Conservation (phyloP, 257 asterid genomes). For the Leonotis leonurus region DNA sequence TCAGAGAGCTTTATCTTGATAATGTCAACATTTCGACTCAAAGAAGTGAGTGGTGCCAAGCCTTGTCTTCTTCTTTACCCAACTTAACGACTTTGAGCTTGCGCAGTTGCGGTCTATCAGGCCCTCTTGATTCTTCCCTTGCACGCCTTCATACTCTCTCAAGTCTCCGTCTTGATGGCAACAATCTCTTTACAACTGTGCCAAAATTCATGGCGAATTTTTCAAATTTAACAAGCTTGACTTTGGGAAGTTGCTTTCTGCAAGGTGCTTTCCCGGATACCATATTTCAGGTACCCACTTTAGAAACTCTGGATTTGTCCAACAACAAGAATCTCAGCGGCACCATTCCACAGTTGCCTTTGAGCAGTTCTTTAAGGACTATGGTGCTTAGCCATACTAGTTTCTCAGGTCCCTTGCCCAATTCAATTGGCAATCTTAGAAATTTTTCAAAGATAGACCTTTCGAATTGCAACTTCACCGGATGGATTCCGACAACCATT, state of each 20-base stretch:
- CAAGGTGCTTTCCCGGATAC: constrained; percentile 34
- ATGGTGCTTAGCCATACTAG: constrained; percentile 27
- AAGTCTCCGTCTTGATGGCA: constrained; percentile 27
- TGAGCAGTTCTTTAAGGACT: constrained; percentile 20
- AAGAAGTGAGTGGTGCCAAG: constrained; percentile 29
- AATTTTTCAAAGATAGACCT: constrained; percentile 31
- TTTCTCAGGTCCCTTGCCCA: constrained; percentile 36
- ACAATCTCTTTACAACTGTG: constrained; percentile 25
- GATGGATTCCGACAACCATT: constrained; percentile 35
- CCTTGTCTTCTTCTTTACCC: constrained; percentile 32
- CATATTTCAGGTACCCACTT: constrained; percentile 27
- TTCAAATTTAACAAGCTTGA: constrained; percentile 28
- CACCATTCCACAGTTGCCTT: constrained; percentile 23
- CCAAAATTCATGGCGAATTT: constrained; percentile 30
- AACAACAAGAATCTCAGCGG: constrained; percentile 28
- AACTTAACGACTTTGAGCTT: constrained; percentile 41
- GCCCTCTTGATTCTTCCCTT: constrained; percentile 36
- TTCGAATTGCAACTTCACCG: constrained; percentile 33
- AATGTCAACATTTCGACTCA: constrained; percentile 35
- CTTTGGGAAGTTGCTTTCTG: constrained; percentile 29
- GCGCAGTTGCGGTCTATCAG: constrained; percentile 30
- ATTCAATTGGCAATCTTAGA: constrained; percentile 30
- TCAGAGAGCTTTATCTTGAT: constrained; percentile 47
- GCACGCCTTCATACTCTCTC: constrained; percentile 30
- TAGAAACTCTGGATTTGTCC: constrained; percentile 30